phyloP scores from a whole-genome alignment of 2,329 filamentous ascomycete genomes.

The Zasmidium citrigriseum region DNA sequence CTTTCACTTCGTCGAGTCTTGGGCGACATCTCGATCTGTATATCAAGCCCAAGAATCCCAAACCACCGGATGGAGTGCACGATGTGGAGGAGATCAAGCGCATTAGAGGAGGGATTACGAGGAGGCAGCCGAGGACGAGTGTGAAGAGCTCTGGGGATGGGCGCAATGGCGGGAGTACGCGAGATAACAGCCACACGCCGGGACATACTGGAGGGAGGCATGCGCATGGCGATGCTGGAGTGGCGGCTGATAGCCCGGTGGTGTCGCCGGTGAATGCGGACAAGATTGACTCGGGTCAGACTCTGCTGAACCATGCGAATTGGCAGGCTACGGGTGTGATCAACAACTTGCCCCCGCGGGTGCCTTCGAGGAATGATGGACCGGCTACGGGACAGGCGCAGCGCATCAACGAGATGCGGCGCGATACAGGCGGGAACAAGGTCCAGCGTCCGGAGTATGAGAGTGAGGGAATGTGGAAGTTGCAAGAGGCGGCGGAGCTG shows the following conservation, averaged over 20 bases:
- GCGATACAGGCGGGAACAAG: slow-evolving; percentile 25
- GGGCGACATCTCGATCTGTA: slow-evolving; percentile 93
- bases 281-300: slow-evolving; percentile 10
- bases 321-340: slow-evolving; percentile 81
- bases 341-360: slow-evolving; percentile 63
- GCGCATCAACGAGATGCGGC: slow-evolving; percentile 31
- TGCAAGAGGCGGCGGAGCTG: slow-evolving; percentile 70
- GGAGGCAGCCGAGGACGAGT: slow-evolving; percentile 70
- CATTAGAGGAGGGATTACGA: slow-evolving; percentile 80
- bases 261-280: slow-evolving; percentile 18
- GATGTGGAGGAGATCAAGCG: slow-evolving; percentile 86
- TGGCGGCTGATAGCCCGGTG: slow-evolving; percentile 23
- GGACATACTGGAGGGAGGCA: not conserved
- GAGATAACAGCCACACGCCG: not conserved
- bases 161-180: slow-evolving; percentile 7
- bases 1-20: slow-evolving; percentile 90
- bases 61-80: slow-evolving; percentile 81
- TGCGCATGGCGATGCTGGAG: not conserved
- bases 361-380: slow-evolving; percentile 27
- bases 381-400: slow-evolving; percentile 29
- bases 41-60: slow-evolving; percentile 90
- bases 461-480: slow-evolving; percentile 53
- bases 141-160: slow-evolving; percentile 20
- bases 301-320: slow-evolving; percentile 59
- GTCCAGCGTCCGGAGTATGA: slow-evolving; percentile 56